Evolutionary conservation across 371 early-diverging fungal species (phyloP).

Genomic region (Rhizopus microsporus): DNA sequence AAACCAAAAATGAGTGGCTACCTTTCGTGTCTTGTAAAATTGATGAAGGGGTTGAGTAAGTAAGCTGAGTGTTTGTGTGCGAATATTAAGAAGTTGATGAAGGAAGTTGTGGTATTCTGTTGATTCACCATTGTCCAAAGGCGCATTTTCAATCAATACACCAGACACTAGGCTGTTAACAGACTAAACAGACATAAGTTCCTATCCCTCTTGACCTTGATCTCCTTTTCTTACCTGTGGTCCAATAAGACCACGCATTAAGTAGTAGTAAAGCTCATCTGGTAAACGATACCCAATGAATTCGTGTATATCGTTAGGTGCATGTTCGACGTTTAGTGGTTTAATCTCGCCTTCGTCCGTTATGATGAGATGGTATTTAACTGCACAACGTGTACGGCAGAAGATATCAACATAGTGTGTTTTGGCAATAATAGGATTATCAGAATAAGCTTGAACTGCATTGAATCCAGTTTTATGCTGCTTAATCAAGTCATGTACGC

Average conservation of each 20-base stretch:
- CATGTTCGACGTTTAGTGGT: conserved; percentile 67
- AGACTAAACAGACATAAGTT: conserved; percentile 29
- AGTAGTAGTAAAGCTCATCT: conserved; percentile 71
- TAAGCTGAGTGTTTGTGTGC: conserved; percentile 62
- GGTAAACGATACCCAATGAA: conserved; percentile 83
- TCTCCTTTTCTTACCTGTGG: conserved; percentile 47
- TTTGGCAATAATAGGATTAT: conserved; percentile 58
- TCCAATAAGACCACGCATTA: conserved; percentile 71
- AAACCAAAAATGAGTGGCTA: conserved; percentile 68
- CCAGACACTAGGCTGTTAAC: conserved; percentile 72
- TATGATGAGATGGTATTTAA: conserved; percentile 74
- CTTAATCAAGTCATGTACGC: conserved; percentile 65
- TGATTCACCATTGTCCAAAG: conserved; percentile 82
- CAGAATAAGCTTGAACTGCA: conserved; percentile 67
- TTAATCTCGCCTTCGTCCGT: conserved; percentile 69
- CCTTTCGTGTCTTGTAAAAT: conserved; percentile 67
- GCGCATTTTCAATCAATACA: conserved; percentile 70
- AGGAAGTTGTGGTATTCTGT: conserved; percentile 74
- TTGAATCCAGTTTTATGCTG: conserved; percentile 76
- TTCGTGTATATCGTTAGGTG: conserved; percentile 82
- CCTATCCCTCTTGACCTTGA: background rate
- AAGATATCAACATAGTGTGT: conserved; percentile 72
- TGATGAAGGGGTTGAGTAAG: conserved; percentile 66
- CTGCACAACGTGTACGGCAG: conserved; percentile 71
- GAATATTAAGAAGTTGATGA: conserved; percentile 56